A percentile compares a stretch with the other conserved stretches of the same genome.
These are phyloP conservation scores for Galerina marginata DNA, from an alignment of 768 basidiomycete species.

Conservation along the genomic window DNA sequence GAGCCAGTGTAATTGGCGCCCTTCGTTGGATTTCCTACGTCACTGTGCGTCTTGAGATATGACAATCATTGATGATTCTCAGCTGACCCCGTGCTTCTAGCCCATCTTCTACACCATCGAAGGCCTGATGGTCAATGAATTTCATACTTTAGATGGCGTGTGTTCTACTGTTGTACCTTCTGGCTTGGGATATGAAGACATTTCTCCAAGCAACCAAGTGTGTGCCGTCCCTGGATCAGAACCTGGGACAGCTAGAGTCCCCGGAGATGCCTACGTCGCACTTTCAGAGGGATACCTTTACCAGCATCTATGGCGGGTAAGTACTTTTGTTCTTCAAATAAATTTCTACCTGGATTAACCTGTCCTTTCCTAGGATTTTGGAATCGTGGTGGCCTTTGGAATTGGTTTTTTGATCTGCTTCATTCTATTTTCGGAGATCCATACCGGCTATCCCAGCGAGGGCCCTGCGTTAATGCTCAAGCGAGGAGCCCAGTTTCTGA, in stretches of 20 bases:
- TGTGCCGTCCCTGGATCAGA: constrained; percentile 74
- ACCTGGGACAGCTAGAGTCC: constrained; percentile 62
- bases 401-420: constrained; percentile 60
- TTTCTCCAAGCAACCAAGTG: constrained; percentile 69
- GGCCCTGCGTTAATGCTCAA: constrained; percentile 65
- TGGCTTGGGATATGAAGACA: constrained; percentile 64
- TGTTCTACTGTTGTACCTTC: constrained; percentile 66
- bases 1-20: constrained; percentile 68
- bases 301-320: constrained; percentile 47
- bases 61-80: not conserved
- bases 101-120: constrained; percentile 79
- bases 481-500: constrained; percentile 46
- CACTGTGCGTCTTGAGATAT: constrained; percentile 46
- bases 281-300: constrained; percentile 55
- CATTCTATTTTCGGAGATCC: constrained; percentile 63
- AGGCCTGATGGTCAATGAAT: constrained; percentile 80
- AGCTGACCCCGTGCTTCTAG: constrained; percentile 33
- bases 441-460: constrained; percentile 43
- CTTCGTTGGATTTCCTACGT: constrained; percentile 71
- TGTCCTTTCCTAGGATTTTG: constrained; percentile 56
- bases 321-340: constrained; percentile 14
- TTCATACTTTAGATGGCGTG: constrained; percentile 67
- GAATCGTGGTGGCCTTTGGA: constrained; percentile 72
- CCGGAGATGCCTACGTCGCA: constrained; percentile 58
- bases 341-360: not conserved